Evolutionary conservation across 495 filamentous ascomycete genomes (phyloP), one percentile per base, ranked within the genome.

Genomic region (Podospora comata): DNA sequence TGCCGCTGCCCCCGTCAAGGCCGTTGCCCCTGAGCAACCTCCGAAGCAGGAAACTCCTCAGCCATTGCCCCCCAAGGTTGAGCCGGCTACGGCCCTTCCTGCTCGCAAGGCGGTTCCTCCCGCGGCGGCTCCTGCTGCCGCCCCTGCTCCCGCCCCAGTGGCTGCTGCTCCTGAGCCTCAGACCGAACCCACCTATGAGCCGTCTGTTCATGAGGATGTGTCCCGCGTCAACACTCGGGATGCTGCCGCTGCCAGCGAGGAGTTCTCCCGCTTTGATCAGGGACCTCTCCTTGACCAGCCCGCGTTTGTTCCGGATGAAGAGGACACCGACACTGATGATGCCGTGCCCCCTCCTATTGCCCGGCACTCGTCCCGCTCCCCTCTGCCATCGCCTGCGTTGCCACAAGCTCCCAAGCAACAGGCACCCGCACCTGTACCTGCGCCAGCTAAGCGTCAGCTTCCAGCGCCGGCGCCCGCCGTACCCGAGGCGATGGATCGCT

Each of bases 211-310:
- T 62, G 85, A 89, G 64, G 76, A 71, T 3, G 60, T 85, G 18
- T 90, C 89, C 16, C 86, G 85, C 56, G 83, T 89, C 32, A 86
- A 84, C 73, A 87, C 89, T 4, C 83, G 83, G 28, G 92, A 94
- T 72, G 86, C 87, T 54, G 81, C 81, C 13, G 85, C 88, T 57
- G 87, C 90, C 18, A 85, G 87, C 32, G 85, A 88, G 6, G 89
- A 90, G 60, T 96, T 96, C 79, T 87, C 90, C 26, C 87, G 87
- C 64, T 98, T 98, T 75, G 89, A 94, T 75, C 94, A 97, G 80
- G 95, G 95, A 15, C 95, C 95, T 4, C 81, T 98, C 53, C 73
- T 85, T 27, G 94, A 99, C 53, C 88, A 93, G 73, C 95, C 95
- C 27, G 92, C 92, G 2, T 97, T 94, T 74, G 80, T 90, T 26